phyloP scores from a whole-genome alignment of 2,329 filamentous ascomycete genomes.

The Phialemonium atrogriseum region DNA sequence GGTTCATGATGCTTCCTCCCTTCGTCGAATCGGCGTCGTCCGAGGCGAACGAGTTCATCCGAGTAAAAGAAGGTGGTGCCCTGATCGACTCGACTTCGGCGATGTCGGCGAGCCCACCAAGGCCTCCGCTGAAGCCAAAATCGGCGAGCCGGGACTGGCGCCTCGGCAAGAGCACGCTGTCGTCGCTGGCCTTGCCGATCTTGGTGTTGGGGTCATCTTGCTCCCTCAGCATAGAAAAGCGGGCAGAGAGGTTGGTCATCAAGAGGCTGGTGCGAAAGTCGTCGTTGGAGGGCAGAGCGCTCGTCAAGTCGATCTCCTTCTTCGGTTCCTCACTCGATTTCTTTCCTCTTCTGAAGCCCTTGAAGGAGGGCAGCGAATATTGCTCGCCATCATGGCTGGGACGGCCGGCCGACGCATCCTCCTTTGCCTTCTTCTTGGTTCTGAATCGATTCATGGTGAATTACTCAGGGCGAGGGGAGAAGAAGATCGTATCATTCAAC shows the following conservation, averaged over 20 bases:
- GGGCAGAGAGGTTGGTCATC: conserved; percentile 88
- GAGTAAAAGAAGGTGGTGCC: conserved; percentile 46
- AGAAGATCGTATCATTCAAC: too few relatives aligned
- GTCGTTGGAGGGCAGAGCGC: conserved; percentile 70
- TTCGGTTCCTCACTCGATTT: conserved; percentile 50
- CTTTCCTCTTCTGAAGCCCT: conserved; percentile 43
- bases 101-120: conserved; percentile 64
- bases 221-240: conserved; percentile 94
- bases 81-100: conserved; percentile 81
- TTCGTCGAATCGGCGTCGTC: conserved; percentile 58
- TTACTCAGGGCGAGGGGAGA: background rate
- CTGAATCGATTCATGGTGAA: conserved; percentile 67
- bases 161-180: conserved; percentile 81
- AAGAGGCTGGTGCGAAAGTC: conserved; percentile 93
- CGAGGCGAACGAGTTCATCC: conserved; percentile 57
- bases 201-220: conserved; percentile 87
- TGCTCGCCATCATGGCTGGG: conserved; percentile 47
- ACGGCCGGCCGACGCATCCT: conserved; percentile 34
- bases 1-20: conserved; percentile 67
- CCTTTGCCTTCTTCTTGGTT: conserved; percentile 62
- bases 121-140: conserved; percentile 46
- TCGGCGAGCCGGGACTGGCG: conserved; percentile 71
- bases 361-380: conserved; percentile 37
- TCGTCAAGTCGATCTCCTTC: conserved; percentile 61
- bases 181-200: conserved; percentile 89